Evolutionary conservation across 2,329 filamentous ascomycete species (phyloP).

Genomic region (Emmonsiellopsis sp.): DNA sequence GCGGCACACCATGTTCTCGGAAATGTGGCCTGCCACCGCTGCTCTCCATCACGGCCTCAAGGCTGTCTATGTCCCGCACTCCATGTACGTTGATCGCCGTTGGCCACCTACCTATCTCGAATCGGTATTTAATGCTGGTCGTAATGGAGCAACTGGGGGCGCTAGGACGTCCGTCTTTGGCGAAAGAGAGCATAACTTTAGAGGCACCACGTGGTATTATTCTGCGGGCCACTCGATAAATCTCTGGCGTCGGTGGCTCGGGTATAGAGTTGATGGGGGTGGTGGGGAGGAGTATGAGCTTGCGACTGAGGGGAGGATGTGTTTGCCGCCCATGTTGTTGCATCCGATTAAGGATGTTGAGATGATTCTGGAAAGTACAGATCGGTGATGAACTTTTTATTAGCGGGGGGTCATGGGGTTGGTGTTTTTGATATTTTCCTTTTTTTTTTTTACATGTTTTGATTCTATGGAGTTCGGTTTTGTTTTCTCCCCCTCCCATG

Average conservation of each 20-base stretch:
- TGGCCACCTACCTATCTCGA: constrained; percentile 77
- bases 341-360: constrained; percentile 79
- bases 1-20: constrained; percentile 84
- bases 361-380: constrained; percentile 30
- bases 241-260: constrained; percentile 78
- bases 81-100: constrained; percentile 73
- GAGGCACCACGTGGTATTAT: constrained; percentile 85
- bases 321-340: constrained; percentile 76
- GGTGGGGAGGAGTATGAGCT: constrained; percentile 69
- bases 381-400: neutral
- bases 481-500: neutral
- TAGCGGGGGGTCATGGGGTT: neutral
- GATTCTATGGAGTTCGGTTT: neutral
- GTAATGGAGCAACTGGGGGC: constrained; percentile 66
- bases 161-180: constrained; percentile 64
- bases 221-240: constrained; percentile 72
- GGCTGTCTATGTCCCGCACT: constrained; percentile 82
- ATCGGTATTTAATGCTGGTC: constrained; percentile 68
- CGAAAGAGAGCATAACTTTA: constrained; percentile 80
- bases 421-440: neutral
- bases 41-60: constrained; percentile 89
- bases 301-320: constrained; percentile 74
- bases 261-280: constrained; percentile 67
- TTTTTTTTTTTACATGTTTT: neutral
- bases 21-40: constrained; percentile 89